Conservation (phyloP, 768 basidiomycete genomes). For the Lactarius evosmus region DNA sequence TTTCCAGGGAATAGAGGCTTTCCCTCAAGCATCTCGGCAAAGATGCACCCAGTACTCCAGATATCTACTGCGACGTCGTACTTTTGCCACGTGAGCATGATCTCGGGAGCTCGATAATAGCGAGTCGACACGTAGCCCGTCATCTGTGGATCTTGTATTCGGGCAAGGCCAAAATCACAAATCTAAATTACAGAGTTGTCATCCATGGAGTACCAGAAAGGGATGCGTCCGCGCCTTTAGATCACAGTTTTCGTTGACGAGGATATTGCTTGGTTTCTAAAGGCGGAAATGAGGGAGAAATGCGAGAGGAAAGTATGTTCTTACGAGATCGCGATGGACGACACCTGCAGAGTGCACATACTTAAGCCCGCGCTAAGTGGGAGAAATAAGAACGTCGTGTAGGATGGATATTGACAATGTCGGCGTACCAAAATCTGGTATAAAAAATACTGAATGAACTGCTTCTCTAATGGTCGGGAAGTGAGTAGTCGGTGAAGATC, state of each 20-base stretch:
- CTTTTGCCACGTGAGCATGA: conserved; percentile 99
- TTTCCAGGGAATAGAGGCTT: conserved; percentile 99
- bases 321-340: conserved; percentile 91
- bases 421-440: conserved; percentile 91
- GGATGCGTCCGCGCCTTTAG: conserved; percentile 66
- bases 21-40: conserved; percentile 99
- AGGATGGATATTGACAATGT: conserved; percentile 7
- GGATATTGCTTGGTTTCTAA: conserved; percentile 98
- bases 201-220: conserved; percentile 18
- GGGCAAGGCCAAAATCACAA: conserved; percentile 97
- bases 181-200: conserved; percentile 51
- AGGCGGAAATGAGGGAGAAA: conserved; percentile 11
- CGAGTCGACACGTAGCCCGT: conserved; percentile 99
- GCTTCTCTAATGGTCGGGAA: conserved; percentile 95
- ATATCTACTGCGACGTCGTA: conserved; percentile 99
- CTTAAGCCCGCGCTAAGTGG: conserved; percentile 85
- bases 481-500: conserved; percentile 97
- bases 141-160: conserved; percentile 99
- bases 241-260: conserved; percentile 99
- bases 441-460: conserved; percentile 99
- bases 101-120: conserved; percentile 98
- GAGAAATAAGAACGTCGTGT: conserved; percentile 7
- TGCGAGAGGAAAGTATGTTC: conserved; percentile 31
- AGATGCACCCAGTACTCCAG: conserved; percentile 99
- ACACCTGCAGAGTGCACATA: conserved; percentile 99